phyloP scores from a whole-genome alignment of 1,284 basidiomycete species.

The Coriolopsis trogii region DNA sequence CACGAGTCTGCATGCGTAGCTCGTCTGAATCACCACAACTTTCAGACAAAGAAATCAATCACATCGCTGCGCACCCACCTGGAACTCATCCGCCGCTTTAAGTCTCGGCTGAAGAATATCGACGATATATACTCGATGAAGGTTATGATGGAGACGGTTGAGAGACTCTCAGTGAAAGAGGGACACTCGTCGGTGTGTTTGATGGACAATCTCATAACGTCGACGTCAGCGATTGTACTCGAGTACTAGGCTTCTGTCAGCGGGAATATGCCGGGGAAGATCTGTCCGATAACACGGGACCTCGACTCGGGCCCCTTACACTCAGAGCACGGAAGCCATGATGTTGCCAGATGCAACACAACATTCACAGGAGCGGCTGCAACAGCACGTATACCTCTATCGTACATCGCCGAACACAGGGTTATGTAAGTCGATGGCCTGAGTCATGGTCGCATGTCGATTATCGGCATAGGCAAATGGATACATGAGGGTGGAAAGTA shows the following conservation, averaged over 20 bases:
- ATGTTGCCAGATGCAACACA: no score
- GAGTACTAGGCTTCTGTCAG: background rate
- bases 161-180: background rate
- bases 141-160: no score
- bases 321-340: no score
- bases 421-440: constrained; percentile 23
- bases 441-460: constrained; percentile 43
- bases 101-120: background rate
- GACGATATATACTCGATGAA: no score
- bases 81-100: background rate
- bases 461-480: constrained; percentile 41
- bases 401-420: no score
- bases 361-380: no score
- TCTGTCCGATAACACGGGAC: constrained; percentile 10
- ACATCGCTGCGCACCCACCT: background rate
- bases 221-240: constrained; percentile 8
- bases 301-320: background rate
- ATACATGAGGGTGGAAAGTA: constrained; percentile 40
- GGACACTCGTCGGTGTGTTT: no score
- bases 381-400: no score
- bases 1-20: constrained; percentile 91
- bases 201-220: background rate
- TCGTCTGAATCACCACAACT: constrained; percentile 38
- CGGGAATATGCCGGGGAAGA: background rate
- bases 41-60: background rate